Percentiles rank a stretch among this genome's conserved stretches.
phyloP scores from a whole-genome alignment of 2,329 filamentous ascomycete genomes.

The Pestalotiopsis sp. region DNA sequence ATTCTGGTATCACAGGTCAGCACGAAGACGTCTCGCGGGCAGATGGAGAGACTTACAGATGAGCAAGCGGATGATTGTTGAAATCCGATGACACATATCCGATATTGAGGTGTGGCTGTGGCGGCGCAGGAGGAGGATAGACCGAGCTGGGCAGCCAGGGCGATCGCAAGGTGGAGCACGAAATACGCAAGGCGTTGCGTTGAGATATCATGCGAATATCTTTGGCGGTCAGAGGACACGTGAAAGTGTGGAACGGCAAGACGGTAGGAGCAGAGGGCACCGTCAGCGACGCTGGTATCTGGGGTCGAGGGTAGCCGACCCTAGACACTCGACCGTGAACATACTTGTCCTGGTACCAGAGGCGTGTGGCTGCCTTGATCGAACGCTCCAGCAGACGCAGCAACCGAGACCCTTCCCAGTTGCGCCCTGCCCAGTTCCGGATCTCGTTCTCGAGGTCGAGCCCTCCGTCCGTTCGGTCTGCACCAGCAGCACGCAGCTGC shows the following conservation, averaged over 20 bases:
- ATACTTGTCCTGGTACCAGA: slow-evolving; percentile 87
- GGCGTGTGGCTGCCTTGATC: slow-evolving; percentile 75
- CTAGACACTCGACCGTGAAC: slow-evolving; percentile 60
- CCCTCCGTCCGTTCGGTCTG: slow-evolving; percentile 33
- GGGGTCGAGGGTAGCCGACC: slow-evolving; percentile 69
- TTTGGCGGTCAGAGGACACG: slow-evolving; percentile 86
- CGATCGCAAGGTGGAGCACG: slow-evolving; percentile 82
- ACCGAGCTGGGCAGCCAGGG: slow-evolving; percentile 84
- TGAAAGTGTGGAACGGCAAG: slow-evolving; percentile 96
- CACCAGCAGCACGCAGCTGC: slow-evolving; percentile 46
- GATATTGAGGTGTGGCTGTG: slow-evolving; percentile 81
- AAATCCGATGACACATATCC: slow-evolving; percentile 98
- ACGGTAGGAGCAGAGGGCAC: slow-evolving; percentile 91
- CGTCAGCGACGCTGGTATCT: slow-evolving; percentile 71
- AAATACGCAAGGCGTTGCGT: slow-evolving; percentile 90
- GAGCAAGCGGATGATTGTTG: slow-evolving; percentile 95
- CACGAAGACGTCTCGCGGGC: not conserved
- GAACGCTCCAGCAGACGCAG: slow-evolving; percentile 84
- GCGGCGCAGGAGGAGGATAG: slow-evolving; percentile 83
- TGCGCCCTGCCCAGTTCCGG: slow-evolving; percentile 68
- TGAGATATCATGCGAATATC: slow-evolving; percentile 95
- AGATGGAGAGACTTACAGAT: slow-evolving; percentile 59
- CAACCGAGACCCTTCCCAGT: slow-evolving; percentile 87
- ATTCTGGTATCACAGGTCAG: slow-evolving; percentile 54
- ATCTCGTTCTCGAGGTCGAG: slow-evolving; percentile 45